phyloP scores from a whole-genome alignment of 495 filamentous ascomycete species.

The Usnea hakonensis region DNA sequence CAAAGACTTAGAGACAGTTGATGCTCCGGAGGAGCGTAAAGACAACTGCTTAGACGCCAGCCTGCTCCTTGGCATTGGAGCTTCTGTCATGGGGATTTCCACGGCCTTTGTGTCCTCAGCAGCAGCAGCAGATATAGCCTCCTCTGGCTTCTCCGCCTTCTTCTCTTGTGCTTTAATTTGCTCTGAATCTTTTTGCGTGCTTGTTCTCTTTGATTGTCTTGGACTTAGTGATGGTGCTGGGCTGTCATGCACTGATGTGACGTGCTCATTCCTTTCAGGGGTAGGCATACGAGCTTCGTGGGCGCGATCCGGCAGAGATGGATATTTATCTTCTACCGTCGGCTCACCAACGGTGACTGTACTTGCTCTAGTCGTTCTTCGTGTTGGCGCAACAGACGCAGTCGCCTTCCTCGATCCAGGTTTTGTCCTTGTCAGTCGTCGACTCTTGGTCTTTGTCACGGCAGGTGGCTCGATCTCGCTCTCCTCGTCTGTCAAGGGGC shows the following conservation, averaged over 20 bases:
- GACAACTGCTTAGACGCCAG: conserved; percentile 10
- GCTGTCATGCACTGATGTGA: neutral
- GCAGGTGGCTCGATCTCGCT: conserved; percentile 13
- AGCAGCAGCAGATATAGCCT: too few relatives aligned
- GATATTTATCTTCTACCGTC: neutral
- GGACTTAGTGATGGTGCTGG: neutral
- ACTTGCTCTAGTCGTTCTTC: conserved; percentile 22
- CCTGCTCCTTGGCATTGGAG: conserved; percentile 1
- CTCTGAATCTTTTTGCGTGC: neutral
- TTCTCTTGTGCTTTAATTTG: neutral
- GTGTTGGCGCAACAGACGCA: conserved; percentile 21
- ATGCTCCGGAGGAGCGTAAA: neutral
- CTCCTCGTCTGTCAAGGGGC: conserved; percentile 50
- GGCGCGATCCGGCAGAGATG: neutral
- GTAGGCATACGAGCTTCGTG: neutral
- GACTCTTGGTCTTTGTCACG: conserved; percentile 15
- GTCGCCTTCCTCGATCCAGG: conserved; percentile 21
- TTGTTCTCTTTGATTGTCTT: neutral
- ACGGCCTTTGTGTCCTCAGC: neutral
- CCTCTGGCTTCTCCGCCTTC: neutral
- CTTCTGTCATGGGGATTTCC: neutral
- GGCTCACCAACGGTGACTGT: conserved; percentile 10
- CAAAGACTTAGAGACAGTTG: neutral
- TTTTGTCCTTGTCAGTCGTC: conserved; percentile 24
- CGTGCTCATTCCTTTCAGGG: neutral